Base-by-base conservation (phyloP, 306 rosid species). In the Calophaca sinica region DNA sequence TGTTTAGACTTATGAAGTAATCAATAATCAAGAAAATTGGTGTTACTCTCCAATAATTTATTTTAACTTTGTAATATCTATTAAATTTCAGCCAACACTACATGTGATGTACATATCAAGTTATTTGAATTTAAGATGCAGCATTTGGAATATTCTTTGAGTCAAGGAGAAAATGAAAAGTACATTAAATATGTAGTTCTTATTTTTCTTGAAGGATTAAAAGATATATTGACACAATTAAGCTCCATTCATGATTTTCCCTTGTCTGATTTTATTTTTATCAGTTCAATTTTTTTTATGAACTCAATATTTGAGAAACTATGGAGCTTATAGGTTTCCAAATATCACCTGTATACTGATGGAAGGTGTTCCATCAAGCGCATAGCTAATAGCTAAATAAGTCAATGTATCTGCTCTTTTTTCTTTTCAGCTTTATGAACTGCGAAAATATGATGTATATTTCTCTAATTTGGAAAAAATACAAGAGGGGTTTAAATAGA, bases 121-220 rank as follows among this genome's bases (percentile, higher is more conserved):
- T 42, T 15, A 63, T 41, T 39, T 39, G 13, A 39, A 14, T 63
- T n/a, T 63, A 0, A 63, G 28, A 63, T 15, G 51, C 14, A 62
- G 33, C 13, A 9, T 14, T 64, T 42, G 38, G 38, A 11, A 64
- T 36, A 48, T 45, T 29, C 7, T 14, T 20, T 29, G 55, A 45
- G 12, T 12, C 29, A 67, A 10, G 58, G 58, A 31, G 58, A 12
- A 67, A 67, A 12, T 67, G 72, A 67, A 46, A 48, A 67, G 58
- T 48, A 46, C 44, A 67, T 67, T 48, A 67, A 46, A 31, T 7
- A 31, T 31, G 15, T 15, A n/a, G 44, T 67, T 29, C 72, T 46
- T 67, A 12, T 67, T 46, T 62, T 67, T 58, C 42, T 46, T 67
- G 42, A 6, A 42, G 54, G 29, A 46, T 66, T 66, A 29, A 29